phyloP scores from a whole-genome alignment of 345 rosid genomes.

The Hevea brasiliensis region DNA sequence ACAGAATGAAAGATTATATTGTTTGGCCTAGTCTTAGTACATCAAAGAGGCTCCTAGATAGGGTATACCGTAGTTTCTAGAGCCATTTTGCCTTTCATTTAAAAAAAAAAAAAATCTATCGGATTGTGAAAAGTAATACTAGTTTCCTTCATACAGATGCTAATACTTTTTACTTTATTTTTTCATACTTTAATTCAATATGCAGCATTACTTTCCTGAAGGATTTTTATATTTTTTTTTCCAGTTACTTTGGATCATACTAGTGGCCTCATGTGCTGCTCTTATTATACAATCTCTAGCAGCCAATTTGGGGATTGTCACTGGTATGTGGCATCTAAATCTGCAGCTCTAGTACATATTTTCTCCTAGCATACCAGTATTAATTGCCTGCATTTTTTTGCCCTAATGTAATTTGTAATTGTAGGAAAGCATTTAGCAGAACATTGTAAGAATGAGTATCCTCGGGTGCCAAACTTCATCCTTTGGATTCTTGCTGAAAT shows the following conservation, averaged over 20 bases:
- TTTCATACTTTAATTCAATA: neutral
- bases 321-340: constrained; percentile 43
- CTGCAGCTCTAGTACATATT: neutral
- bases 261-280: constrained; percentile 92
- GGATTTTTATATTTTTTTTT: constrained; percentile 6
- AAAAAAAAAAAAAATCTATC: neutral
- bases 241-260: constrained; percentile 92
- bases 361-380: neutral
- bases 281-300: constrained; percentile 86
- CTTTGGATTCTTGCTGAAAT: constrained; percentile 90
- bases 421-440: constrained; percentile 93
- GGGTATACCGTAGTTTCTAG: neutral
- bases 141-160: neutral
- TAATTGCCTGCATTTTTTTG: neutral
- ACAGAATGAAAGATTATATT: neutral
- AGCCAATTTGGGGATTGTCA: constrained; percentile 95
- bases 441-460: constrained; percentile 81
- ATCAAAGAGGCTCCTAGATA: neutral
- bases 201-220: constrained; percentile 1
- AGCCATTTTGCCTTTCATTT: neutral
- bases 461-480: constrained; percentile 69
- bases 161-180: neutral
- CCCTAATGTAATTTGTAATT: constrained; percentile 5
- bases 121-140: neutral
- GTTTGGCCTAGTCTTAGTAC: neutral